Conservation (phyloP, 2,329 filamentous ascomycete genomes). For the Dothideomycetes sp. region DNA sequence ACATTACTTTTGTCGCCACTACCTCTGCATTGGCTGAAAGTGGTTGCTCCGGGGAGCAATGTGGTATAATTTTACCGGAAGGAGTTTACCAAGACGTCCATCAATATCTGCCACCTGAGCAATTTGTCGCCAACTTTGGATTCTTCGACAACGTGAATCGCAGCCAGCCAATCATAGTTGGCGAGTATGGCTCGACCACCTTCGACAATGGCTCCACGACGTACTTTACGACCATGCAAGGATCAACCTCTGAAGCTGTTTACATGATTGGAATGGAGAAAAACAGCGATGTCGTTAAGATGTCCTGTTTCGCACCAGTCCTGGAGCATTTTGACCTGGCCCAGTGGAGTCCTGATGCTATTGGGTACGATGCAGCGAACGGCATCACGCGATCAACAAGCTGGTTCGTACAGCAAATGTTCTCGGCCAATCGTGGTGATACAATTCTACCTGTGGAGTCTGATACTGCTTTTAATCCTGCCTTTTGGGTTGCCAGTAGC, state of each 20-base stretch:
- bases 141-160: conserved; percentile 40
- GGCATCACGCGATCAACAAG: conserved; percentile 18
- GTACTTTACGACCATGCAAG: conserved; percentile 35
- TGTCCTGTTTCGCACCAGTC: conserved; percentile 35
- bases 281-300: conserved; percentile 48
- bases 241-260: conserved; percentile 53
- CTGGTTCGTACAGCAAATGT: conserved; percentile 26
- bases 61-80: conserved; percentile 11
- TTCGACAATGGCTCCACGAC: conserved; percentile 28
- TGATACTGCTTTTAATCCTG: conserved; percentile 26
- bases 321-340: conserved; percentile 20
- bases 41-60: conserved; percentile 9
- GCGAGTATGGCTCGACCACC: conserved; percentile 43
- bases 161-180: conserved; percentile 26
- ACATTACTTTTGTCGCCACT: conserved; percentile 45
- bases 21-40: conserved; percentile 19
- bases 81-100: conserved; percentile 19
- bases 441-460: conserved; percentile 32
- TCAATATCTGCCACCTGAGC: conserved; percentile 17
- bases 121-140: conserved; percentile 18
- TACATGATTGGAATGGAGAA: conserved; percentile 54
- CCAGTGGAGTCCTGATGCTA: conserved; percentile 25
- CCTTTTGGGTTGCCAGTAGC: conserved; percentile 36
- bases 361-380: conserved; percentile 29
- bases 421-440: conserved; percentile 33